A percentile compares a stretch with the other conserved stretches of the same genome.
phyloP scores from a whole-genome alignment of 306 rosid genomes.

The Ochetophila trinervis region DNA sequence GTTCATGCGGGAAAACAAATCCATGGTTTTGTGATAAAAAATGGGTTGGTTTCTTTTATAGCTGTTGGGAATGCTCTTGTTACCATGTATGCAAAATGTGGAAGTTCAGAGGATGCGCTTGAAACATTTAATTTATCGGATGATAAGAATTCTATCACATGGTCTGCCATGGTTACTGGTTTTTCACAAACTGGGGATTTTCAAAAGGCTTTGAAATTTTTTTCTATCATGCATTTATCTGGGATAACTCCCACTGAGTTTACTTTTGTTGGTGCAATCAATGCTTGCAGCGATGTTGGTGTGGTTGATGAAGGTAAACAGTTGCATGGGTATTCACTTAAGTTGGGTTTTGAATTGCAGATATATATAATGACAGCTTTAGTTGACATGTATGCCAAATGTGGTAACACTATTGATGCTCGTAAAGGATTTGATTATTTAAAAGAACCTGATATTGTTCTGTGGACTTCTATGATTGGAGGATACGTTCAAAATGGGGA shows the following conservation, averaged over 20 bases:
- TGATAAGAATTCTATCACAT: slow-evolving; percentile 69
- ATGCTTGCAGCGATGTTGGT: slow-evolving; percentile 67
- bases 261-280: slow-evolving; percentile 73
- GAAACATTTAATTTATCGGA: slow-evolving; percentile 50
- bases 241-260: slow-evolving; percentile 58
- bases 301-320: slow-evolving; percentile 67
- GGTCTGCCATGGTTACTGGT: slow-evolving; percentile 88
- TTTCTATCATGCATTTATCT: slow-evolving; percentile 55
- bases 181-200: slow-evolving; percentile 76
- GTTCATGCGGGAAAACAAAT: slow-evolving; percentile 54
- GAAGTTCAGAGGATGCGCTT: slow-evolving; percentile 67
- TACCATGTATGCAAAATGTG: slow-evolving; percentile 80
- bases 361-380: slow-evolving; percentile 66
- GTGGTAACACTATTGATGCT: slow-evolving; percentile 58
- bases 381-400: slow-evolving; percentile 90
- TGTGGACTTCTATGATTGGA: slow-evolving; percentile 86
- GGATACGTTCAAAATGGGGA: slow-evolving; percentile 76
- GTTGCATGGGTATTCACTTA: slow-evolving; percentile 61
- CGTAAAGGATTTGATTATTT: slow-evolving; percentile 63
- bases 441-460: slow-evolving; percentile 68
- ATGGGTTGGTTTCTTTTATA: slow-evolving; percentile 51
- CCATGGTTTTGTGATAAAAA: slow-evolving; percentile 62
- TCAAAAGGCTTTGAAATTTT: slow-evolving; percentile 52
- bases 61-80: slow-evolving; percentile 76
- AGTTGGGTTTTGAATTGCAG: slow-evolving; percentile 69